Base-by-base conservation (phyloP, 257 asterid genomes). In the Jacaranda copaia region DNA sequence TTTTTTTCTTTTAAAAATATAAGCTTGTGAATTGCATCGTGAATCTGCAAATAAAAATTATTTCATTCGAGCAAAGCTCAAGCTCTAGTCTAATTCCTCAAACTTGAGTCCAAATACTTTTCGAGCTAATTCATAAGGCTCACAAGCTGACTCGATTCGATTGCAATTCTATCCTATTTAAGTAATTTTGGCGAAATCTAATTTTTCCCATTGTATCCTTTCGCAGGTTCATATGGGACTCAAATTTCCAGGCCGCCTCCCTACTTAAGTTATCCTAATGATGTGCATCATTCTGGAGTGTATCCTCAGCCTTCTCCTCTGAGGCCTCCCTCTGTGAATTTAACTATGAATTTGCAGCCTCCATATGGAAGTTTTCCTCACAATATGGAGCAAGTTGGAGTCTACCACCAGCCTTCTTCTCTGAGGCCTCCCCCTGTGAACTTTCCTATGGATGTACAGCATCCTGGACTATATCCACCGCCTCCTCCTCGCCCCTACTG, bases 201-300 rank as follows among this genome's bases (percentile, higher is more conserved):
- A 25, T 25, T 12, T 36, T 61, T 18, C 19, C 1, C 1, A 3
- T 66, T 4, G 6, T 79, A n/a, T 25, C 36, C 38, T 5, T 14
- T 42, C 38, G 52, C 82, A 77, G 82, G 73, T 74, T 58, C 82
- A 11, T 45, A 15, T 25, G 40, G 64, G 46, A 51, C 77, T 4
- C 66, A 60, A 38, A 35, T 51, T 40, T 19, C 73, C 18, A 3
- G 62, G 39, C 68, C 76, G 39, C 68, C 76, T 52, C 42, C 81
- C 19, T 1, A 38, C 14, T 66, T 49, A 52, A 71, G 70, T 18
- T 71, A 14, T 19, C 49, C 75, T 2, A 36, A 45, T 45, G 62
- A 43, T 0, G 15, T 11, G 78, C 71, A 73, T 5, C 74, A 65
- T 19, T 66, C 12, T 52, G 64, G 46, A 64, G 15, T 32, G 7